These are phyloP conservation scores for Curvularia sp. DNA, from an alignment of 2,329 filamentous ascomycete species.

Conservation along the genomic window DNA sequence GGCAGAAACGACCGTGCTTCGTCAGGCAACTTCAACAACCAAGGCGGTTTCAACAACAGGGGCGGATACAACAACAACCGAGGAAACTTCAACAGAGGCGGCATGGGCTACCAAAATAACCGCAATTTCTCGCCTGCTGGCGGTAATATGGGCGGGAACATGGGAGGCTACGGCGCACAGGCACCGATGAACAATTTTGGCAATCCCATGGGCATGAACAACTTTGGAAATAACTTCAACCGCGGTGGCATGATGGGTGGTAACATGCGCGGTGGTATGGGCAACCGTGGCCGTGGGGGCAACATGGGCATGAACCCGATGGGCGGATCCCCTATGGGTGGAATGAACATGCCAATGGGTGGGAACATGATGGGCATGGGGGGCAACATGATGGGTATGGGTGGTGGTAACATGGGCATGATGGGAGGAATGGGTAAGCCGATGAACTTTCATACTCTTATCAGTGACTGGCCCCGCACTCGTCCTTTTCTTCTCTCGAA, in stretches of 20 bases:
- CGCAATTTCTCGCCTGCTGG: constrained; percentile 47
- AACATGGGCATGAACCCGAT: constrained; percentile 48
- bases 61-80: constrained; percentile 53
- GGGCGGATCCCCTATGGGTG: constrained; percentile 46
- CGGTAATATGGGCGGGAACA: constrained; percentile 49
- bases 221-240: constrained; percentile 50
- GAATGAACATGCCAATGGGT: constrained; percentile 50
- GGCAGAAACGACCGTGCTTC: constrained; percentile 65
- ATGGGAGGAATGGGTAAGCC: constrained; percentile 45
- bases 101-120: constrained; percentile 46
- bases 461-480: constrained; percentile 7
- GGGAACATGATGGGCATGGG: constrained; percentile 52
- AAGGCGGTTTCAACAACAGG: constrained; percentile 53
- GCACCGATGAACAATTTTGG: constrained; percentile 57
- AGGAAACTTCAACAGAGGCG: constrained; percentile 44
- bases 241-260: constrained; percentile 52
- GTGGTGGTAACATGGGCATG: constrained; percentile 43
- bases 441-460: constrained; percentile 10
- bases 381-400: constrained; percentile 45
- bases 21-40: constrained; percentile 53
- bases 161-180: constrained; percentile 55
- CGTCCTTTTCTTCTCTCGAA: background rate
- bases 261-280: constrained; percentile 56
- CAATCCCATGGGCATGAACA: constrained; percentile 47
- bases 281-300: constrained; percentile 50